A percentile compares a stretch with the other conserved stretches of the same genome.
phyloP scores from a whole-genome alignment of 148 eudicot genomes.

The Dianthus caryophyllus region DNA sequence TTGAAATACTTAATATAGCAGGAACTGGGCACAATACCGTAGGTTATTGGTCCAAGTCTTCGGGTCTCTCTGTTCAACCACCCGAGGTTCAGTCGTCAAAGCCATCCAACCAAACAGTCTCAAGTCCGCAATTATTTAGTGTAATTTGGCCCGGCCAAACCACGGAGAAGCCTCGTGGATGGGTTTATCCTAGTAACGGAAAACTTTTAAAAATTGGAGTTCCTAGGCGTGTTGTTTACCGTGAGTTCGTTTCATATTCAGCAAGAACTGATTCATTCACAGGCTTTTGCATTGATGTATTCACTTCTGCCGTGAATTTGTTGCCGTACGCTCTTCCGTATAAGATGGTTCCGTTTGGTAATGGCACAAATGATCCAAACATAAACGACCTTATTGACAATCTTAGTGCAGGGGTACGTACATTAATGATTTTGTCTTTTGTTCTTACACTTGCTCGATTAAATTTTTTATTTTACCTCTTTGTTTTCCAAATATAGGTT shows the following conservation, averaged over 20 bases:
- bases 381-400: slow-evolving; percentile 33
- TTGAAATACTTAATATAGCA: slow-evolving; percentile 56
- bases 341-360: slow-evolving; percentile 33
- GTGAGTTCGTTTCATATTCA: slow-evolving; percentile 31
- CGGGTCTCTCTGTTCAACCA: slow-evolving; percentile 52
- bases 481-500: slow-evolving; percentile 21
- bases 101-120: slow-evolving; percentile 36
- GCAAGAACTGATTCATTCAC: slow-evolving; percentile 17
- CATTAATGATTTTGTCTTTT: too few relatives aligned
- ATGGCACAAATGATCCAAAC: slow-evolving; percentile 18
- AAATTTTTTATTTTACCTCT: too few relatives aligned
- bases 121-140: slow-evolving; percentile 28
- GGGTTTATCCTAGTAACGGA: slow-evolving; percentile 29
- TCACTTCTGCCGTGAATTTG: slow-evolving; percentile 30
- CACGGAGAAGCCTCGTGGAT: slow-evolving; percentile 26
- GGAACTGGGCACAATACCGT: slow-evolving; percentile 45
- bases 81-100: slow-evolving; percentile 43
- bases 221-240: slow-evolving; percentile 31
- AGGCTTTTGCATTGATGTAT: slow-evolving; percentile 47
- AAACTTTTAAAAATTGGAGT: slow-evolving; percentile 40
- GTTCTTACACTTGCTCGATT: background rate
- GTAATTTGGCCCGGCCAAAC: slow-evolving; percentile 55
- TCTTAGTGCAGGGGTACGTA: slow-evolving; percentile 38
- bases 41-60: slow-evolving; percentile 70
- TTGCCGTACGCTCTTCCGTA: slow-evolving; percentile 42